Base-by-base conservation (phyloP, 768 basidiomycete species). In the Saitozyma podzolica region DNA sequence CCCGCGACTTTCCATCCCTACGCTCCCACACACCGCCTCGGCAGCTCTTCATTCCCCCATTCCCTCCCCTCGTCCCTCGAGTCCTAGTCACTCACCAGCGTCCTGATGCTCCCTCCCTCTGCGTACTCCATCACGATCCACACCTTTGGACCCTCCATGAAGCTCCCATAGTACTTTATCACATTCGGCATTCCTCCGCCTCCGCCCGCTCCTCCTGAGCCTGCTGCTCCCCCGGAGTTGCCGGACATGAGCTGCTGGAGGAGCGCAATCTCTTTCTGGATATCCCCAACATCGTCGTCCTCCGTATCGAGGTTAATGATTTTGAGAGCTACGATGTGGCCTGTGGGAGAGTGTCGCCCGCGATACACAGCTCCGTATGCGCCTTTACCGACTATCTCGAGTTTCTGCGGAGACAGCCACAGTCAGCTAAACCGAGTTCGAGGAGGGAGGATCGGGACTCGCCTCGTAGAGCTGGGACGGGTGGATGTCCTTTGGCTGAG, bases 71-170 rank as follows among this genome's bases (percentile, higher is more conserved):
- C 14, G 19, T 41, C 45, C 13, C 9, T 29, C 29, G 29, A 29
- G 29, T 29, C 29, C 29, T 29, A 29, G 29, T 40, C 11, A 70
- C 80, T 67, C 56, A 83, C 83, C 69, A 99, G 83, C 2, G 92
- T 90, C 51, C 91, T 83, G 7, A 97, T 91, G 75, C 91, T 94
- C 8, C 96, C 96, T 6, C 95, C 95, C 66, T 92, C 88, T 8
- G 96, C 96, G 71, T 88, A 88, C 78, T 99, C 96, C 96, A 99
- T 99, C 43, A 89, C 91, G 69, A 99, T 98, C 94, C 96, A 99
- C 9, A 99, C 92, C 54, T 91, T 89, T 39, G 92, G 90, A 0
- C 93, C 94, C 75, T 95, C 90, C 76, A 96, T 85, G 80, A 90
- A 88, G 81, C 92, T 96, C n/a, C 92, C 95, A 80, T 88, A 96